Conservation (phyloP, 495 filamentous ascomycete genomes). For the Trichoderma orchidacearum region DNA sequence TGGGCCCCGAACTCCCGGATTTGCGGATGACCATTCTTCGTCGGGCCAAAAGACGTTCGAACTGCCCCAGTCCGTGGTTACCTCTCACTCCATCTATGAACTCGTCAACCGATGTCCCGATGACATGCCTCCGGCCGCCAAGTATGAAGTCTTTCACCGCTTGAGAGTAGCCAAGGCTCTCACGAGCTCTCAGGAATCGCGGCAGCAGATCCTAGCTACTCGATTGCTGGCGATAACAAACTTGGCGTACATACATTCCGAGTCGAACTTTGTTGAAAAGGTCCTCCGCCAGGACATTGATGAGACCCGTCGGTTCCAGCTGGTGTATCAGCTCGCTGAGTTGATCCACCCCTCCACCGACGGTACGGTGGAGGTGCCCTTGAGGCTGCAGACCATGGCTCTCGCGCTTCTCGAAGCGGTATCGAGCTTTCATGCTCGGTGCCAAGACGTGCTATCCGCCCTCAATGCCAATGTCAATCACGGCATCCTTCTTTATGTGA, state of each 20-base stretch:
- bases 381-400: constrained; percentile 70
- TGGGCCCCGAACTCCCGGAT: constrained; percentile 13
- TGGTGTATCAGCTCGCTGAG: constrained; percentile 84
- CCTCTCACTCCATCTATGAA: constrained; percentile 47
- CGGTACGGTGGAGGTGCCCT: constrained; percentile 50
- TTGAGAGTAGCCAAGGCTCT: constrained; percentile 72
- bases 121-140: constrained; percentile 54
- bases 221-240: constrained; percentile 84
- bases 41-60: constrained; percentile 49
- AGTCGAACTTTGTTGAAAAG: constrained; percentile 67
- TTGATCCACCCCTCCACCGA: constrained; percentile 65
- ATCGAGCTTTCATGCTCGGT: constrained; percentile 59
- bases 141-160: constrained; percentile 79
- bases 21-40: constrained; percentile 38
- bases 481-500: constrained; percentile 85
- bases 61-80: constrained; percentile 50
- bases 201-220: constrained; percentile 66
- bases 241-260: constrained; percentile 74
- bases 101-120: constrained; percentile 48
- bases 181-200: constrained; percentile 43
- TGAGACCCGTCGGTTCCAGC: constrained; percentile 76
- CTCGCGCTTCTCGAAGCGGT: constrained; percentile 70
- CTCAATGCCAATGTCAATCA: constrained; percentile 91
- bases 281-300: constrained; percentile 79
- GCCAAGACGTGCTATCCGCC: constrained; percentile 69